Evolutionary conservation across 345 rosid species (phyloP), one percentile per base, ranked within the genome.

Genomic region (Carallia pectinifolia): DNA sequence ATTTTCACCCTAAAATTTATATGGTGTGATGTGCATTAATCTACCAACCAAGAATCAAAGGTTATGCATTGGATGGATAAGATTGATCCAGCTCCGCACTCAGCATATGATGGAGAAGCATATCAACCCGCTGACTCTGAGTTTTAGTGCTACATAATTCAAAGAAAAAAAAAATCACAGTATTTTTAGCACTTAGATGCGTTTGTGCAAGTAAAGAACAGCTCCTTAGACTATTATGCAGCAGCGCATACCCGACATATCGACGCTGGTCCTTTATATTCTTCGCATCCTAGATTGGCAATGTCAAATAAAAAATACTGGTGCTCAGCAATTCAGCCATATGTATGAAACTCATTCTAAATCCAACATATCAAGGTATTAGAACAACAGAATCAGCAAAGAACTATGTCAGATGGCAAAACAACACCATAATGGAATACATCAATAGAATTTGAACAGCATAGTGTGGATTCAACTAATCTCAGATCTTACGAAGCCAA

Each of bases 91-190:
- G 84, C 74, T 89, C 92, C 0, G 88, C 62, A 47, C 97, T 89
- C 85, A 92, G 67, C 87, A 95, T 95, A 71, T 77, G 97, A 82
- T 92, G 99, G 69, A 95, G 97, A 74, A 95, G 99, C 38, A 75
- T 56, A 76, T 95, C 97, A 54, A 95, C 86, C 82, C 97, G 89
- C 48, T 88, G 97, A 81, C 99, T 90, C 56, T 93, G 84, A 64
- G 88, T 78, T 84, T 92, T 95, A 29, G 97, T 67, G 77, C 99
- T 95, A 87, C 71, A 74, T 10, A 55, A 23, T 55, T 30, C 37
- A 67, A 72, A 44, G n/a, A 64, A 76, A 39, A 67, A 31, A 58
- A 34, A 56, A 19, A 70, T 36, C 1, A 55, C 38, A 58, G 54
- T 40, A 67, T 27, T 59, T 52, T 72, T 40, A 36, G 55, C 18